A percentile compares a stretch with the other conserved stretches of the same genome.
phyloP scores from a whole-genome alignment of 2,329 filamentous ascomycete genomes.

The Eutypella sp. region DNA sequence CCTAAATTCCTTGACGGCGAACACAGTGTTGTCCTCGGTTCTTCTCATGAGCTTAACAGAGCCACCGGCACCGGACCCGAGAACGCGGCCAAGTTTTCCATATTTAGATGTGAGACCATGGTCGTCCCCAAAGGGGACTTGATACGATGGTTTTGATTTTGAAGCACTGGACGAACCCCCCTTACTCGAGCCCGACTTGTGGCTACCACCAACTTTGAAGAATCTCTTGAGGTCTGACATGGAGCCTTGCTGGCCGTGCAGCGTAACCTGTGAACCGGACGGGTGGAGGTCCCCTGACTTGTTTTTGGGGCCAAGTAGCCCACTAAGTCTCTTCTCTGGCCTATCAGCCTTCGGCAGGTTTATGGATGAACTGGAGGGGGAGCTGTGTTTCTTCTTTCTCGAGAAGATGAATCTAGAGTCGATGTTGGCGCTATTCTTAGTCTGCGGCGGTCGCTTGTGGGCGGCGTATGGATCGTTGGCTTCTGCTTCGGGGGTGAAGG shows the following conservation, averaged over 20 bases:
- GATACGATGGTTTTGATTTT: conserved; percentile 45
- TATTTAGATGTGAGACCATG: conserved; percentile 88
- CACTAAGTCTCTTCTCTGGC: conserved; percentile 49
- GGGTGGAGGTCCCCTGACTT: conserved; percentile 39
- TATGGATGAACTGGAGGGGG: conserved; percentile 48
- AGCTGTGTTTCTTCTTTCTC: conserved; percentile 62
- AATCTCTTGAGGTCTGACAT: conserved; percentile 97
- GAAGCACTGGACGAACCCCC: conserved; percentile 27
- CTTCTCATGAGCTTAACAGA: conserved; percentile 93
- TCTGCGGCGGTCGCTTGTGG: conserved; percentile 67
- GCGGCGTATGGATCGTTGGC: conserved; percentile 84
- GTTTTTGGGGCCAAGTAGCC: conserved; percentile 33
- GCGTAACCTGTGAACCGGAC: conserved; percentile 43
- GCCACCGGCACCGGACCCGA: conserved; percentile 90
- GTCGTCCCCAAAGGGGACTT: conserved; percentile 89
- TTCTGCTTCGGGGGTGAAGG: conserved; percentile 75
- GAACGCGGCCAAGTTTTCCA: conserved; percentile 88
- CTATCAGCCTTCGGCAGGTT: conserved; percentile 41
- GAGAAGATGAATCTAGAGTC: conserved; percentile 84
- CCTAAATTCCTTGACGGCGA: conserved; percentile 96
- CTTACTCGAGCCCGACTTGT: conserved; percentile 50
- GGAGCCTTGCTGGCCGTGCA: conserved; percentile 62
- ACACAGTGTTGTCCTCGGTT: conserved; percentile 85
- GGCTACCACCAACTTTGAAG: conserved; percentile 71
- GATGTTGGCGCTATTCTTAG: conserved; percentile 57